Base-by-base conservation (phyloP, 2,329 filamentous ascomycete species). In the Microdochium paspali region DNA sequence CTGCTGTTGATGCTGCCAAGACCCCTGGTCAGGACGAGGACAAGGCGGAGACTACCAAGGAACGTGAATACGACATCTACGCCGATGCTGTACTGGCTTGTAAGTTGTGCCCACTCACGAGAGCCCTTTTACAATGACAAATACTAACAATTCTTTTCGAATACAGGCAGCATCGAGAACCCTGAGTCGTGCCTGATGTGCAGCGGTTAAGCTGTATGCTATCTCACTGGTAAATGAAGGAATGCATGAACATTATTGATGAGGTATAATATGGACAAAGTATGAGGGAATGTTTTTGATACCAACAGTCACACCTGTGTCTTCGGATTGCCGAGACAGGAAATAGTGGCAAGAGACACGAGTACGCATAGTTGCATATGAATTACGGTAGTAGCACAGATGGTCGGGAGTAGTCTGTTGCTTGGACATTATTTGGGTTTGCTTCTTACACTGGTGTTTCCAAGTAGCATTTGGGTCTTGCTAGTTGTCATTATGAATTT, bases 121-220 rank as follows among this genome's bases (percentile, higher is more conserved):
- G 10, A 10, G 9, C 39, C n/a, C n/a, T 20, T 6, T 7, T n/a
- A 26, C 32, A 26, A 21, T 18, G 18, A 47, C 24, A 51, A 60
- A 69, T 60, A 74, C 62, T 57, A 58, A 15, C 25, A 32, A 44
- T 7, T 21, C 15, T 10, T 21, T n/a, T n/a, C n/a, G 18, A 40
- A 6, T 21, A 58, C 50, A 86, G 82, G 82, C 76, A 96, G 90
- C 71, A 97, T 98, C 66, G 90, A 97, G 64, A 96, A 97, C 74
- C 89, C 85, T 57, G 93, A 98, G 66, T 77, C 85, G 44, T 98
- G 93, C 66, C 66, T 95, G 54, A 97, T 98, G 93, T 98, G 93
- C 82, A 94, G 88, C 69, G 91, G 90, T 73, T 97, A 79, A 40
- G 67, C 60, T 20, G 44, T 28, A 6, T 46, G 39, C 46, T 32